phyloP scores from a whole-genome alignment of 257 asterid species.

The Primulina eburnea region DNA sequence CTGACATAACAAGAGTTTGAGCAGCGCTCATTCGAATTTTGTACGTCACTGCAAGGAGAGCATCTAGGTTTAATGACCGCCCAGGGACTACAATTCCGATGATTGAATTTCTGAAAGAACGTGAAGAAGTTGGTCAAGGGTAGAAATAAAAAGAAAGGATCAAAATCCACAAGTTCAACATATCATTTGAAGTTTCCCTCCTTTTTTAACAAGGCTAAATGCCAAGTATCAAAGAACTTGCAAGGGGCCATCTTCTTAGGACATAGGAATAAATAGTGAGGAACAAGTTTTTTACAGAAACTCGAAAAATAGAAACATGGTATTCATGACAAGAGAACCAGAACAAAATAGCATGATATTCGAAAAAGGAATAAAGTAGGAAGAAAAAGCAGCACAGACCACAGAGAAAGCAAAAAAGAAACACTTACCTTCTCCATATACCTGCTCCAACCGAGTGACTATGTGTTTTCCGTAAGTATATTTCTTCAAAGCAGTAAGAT shows the following conservation, averaged over 20 bases:
- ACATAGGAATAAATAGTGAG: not conserved
- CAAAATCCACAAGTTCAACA: not conserved
- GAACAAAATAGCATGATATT: not conserved
- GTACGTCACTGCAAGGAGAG: not conserved
- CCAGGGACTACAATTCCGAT: constrained; percentile 15
- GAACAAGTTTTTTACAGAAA: not conserved
- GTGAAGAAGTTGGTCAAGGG: not conserved
- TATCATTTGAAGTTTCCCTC: not conserved
- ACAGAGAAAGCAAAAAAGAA: not conserved
- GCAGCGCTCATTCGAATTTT: too few relatives aligned
- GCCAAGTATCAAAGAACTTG: not conserved
- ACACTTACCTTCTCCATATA: constrained; percentile 36
- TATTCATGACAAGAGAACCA: not conserved
- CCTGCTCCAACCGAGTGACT: constrained; percentile 43
- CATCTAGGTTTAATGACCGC: not conserved
- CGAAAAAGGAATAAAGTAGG: not conserved
- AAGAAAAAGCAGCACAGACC: not conserved
- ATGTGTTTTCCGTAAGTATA: constrained; percentile 51
- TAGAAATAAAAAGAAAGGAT: not conserved
- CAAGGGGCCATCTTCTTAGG: not conserved
- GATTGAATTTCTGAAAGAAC: constrained; percentile 25
- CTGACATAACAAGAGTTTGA: not conserved
- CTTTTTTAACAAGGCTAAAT: not conserved
- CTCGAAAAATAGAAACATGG: not conserved
- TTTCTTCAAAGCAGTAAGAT: constrained; percentile 43